Evolutionary conservation across 2,329 filamentous ascomycete genomes (phyloP), one percentile per base, ranked within the genome.

Genomic region (Phoma sp.): DNA sequence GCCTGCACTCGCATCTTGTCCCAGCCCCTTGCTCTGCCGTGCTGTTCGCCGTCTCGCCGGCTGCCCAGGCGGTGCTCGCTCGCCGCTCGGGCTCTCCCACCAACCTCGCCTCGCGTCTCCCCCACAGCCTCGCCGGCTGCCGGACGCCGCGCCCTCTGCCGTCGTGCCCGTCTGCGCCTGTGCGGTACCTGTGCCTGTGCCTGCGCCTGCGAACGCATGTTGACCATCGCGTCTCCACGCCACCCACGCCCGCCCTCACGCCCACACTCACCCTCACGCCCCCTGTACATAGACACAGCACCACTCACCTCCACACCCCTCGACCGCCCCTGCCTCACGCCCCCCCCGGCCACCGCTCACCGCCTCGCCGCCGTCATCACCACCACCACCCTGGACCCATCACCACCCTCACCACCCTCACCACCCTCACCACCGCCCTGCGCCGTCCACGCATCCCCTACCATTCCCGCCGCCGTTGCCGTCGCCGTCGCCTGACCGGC

Each of bases 51-150:
- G n/a, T 22, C 44, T 38, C 51, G 22, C 33, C 53, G 41, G 57
- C 55, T 58, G 58, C 58, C 62, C 61, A 61, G 60, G 48, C 57
- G 49, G 67, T 64, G 68, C 67, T 66, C 64, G 66, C 58, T 70
- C 57, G 60, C 58, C 49, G 58, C 55, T 60, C 62, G 67, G 65
- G 61, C 61, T 59, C 57, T 44, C 41, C 41, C 35, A 51, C 40
- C 40, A 35, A n/a, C n/a, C n/a, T n/a, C 48, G 24, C 48, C 39
- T 12, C 24, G 13, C 13, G 36, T 43, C 50, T 37, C n/a, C 51
- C 39, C 39, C 25, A 37, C 48, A 38, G 32, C 43, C 17, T 46
- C 49, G 43, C 43, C 49, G 41, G 21, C 49, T 44, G 41, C 49
- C 49, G 41, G 21, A 24, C 22, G 22, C 22, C 22, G 22, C 22